These are phyloP conservation scores for Citrullus colocynthis DNA, from an alignment of 306 rosid species.

Conservation along the genomic window DNA sequence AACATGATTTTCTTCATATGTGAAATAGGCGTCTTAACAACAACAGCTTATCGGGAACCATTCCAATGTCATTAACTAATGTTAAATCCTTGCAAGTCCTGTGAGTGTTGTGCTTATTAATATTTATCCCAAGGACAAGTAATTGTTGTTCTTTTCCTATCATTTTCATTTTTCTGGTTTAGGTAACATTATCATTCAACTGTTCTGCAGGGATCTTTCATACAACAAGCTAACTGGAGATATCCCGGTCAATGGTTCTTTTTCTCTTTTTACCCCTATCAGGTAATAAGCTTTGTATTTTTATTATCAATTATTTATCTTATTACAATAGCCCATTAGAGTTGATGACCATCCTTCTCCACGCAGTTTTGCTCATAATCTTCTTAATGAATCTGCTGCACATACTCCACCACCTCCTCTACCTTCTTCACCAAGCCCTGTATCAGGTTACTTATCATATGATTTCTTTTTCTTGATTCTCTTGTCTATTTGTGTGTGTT, in stretches of 20 bases:
- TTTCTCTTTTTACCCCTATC: slow-evolving; percentile 75
- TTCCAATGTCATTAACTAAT: slow-evolving; percentile 46
- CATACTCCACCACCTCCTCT: slow-evolving; percentile 26
- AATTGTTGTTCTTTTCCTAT: not conserved
- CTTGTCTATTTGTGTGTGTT: not conserved
- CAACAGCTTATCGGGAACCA: slow-evolving; percentile 57
- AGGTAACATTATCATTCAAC: slow-evolving; percentile 15
- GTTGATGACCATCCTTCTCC: not conserved
- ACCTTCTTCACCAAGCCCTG: slow-evolving; percentile 15
- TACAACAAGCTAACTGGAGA: slow-evolving; percentile 47
- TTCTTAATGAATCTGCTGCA: not conserved
- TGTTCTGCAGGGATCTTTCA: slow-evolving; percentile 74
- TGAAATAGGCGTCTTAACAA: slow-evolving; percentile 85
- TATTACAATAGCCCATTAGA: not conserved
- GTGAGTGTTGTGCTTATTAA: slow-evolving; percentile 46
- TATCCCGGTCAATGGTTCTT: slow-evolving; percentile 67
- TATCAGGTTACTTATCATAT: slow-evolving; percentile 8
- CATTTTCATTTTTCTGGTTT: not conserved
- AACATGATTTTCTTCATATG: not conserved
- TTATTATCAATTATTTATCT: not conserved
- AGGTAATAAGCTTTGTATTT: slow-evolving; percentile 32
- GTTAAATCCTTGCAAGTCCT: slow-evolving; percentile 65
- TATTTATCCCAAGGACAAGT: not conserved
- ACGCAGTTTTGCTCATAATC: slow-evolving; percentile 59
- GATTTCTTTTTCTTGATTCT: not conserved